Evolutionary conservation across 179 eudicot genomes (phyloP).

Genomic region (Heliamphora pulchella): DNA sequence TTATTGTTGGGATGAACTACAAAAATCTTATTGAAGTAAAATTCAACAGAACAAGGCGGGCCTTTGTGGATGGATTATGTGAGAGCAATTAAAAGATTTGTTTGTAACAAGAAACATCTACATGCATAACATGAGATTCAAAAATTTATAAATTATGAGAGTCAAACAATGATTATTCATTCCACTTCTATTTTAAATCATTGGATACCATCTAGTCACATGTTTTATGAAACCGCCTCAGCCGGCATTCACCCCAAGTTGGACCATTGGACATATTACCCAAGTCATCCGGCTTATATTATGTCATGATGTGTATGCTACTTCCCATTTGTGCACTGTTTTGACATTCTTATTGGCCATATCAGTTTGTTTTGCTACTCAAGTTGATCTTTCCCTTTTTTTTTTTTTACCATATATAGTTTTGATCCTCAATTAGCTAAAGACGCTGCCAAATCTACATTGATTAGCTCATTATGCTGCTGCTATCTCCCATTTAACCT

Average conservation of each 20-base stretch:
- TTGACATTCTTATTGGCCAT: background rate
- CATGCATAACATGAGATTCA: background rate
- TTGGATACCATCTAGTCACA: background rate
- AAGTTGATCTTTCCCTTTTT: background rate
- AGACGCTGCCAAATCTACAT: constrained; percentile 1
- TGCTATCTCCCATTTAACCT: background rate
- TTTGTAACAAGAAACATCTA: background rate
- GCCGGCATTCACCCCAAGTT: background rate
- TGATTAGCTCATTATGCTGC: background rate
- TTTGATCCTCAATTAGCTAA: background rate
- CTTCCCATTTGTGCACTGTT: background rate
- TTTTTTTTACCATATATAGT: background rate
- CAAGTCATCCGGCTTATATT: background rate
- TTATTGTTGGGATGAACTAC: background rate
- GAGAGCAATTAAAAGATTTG: background rate
- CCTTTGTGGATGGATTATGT: background rate
- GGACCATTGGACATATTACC: background rate
- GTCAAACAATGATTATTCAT: background rate
- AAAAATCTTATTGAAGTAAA: background rate
- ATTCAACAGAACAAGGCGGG: background rate
- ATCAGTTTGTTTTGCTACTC: constrained; percentile 3
- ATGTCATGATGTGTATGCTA: background rate
- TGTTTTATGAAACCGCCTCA: background rate
- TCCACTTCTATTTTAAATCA: constrained; percentile 4
- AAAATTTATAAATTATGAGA: background rate